These are phyloP conservation scores for Babesia divergens DNA, from an alignment of 169 alveolate species.

Conservation along the genomic window DNA sequence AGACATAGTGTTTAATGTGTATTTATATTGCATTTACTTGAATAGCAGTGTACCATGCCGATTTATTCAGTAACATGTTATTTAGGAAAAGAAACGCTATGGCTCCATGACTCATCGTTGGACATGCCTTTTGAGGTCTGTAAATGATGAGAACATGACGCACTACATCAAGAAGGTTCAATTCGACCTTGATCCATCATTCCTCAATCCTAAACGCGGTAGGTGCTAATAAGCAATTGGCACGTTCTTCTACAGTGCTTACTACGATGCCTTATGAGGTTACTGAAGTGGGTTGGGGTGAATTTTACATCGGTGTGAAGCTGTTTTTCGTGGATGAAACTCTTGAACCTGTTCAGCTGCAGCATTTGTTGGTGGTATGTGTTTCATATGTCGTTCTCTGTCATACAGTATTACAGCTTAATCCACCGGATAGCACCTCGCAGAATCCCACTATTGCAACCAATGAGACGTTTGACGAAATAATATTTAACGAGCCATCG, in stretches of 20 bases:
- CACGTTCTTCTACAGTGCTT: conserved; percentile 40
- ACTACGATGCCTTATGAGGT: conserved; percentile 77
- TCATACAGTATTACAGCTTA: conserved; percentile 15
- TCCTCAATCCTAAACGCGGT: conserved; percentile 85
- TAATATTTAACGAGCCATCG: conserved; percentile 72
- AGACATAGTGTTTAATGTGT: no score
- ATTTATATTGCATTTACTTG: no score
- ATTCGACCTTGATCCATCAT: conserved; percentile 89
- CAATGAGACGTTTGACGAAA: conserved; percentile 74
- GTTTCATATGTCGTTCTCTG: not conserved
- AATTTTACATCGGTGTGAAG: conserved; percentile 71
- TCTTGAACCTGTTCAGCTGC: conserved; percentile 68
- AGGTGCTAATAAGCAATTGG: not conserved
- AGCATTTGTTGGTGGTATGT: conserved; percentile 66
- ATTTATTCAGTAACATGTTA: not conserved
- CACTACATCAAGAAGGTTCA: conserved; percentile 85
- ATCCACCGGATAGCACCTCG: conserved; percentile 36
- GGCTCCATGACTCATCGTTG: conserved; percentile 89
- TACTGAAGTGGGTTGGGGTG: conserved; percentile 82
- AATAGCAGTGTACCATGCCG: no score
- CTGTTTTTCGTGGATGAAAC: conserved; percentile 71
- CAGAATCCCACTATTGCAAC: conserved; percentile 39
- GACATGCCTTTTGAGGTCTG: conserved; percentile 90
- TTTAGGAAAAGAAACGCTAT: conserved; percentile 85
- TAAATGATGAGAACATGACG: conserved; percentile 85